Conservation (phyloP, 2,329 filamentous ascomycete genomes). For the Monilinia vaccinii-corymbosi region DNA sequence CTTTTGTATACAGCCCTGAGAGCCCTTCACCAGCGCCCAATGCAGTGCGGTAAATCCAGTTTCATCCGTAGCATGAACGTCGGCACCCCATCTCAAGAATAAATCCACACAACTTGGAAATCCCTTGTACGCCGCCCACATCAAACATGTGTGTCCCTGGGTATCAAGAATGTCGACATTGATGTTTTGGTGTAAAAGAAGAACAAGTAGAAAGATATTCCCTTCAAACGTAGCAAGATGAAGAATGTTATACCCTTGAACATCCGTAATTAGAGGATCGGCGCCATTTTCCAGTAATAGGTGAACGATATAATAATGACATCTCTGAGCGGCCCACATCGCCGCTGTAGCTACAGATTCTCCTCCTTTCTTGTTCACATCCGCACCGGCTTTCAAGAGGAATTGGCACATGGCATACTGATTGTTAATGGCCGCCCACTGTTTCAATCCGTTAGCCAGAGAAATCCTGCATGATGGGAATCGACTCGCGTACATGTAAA, state of each 20-base stretch:
- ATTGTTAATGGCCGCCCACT: conserved; percentile 99
- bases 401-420: conserved; percentile 97
- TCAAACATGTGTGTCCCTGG: conserved; percentile 86
- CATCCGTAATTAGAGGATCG: conserved; percentile 84
- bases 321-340: conserved; percentile 94
- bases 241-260: conserved; percentile 95
- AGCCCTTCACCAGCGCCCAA: conserved; percentile 94
- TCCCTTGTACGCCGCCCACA: conserved; percentile 99
- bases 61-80: conserved; percentile 82
- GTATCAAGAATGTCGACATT: conserved; percentile 84
- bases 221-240: conserved; percentile 97
- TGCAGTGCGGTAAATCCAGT: conserved; percentile 91
- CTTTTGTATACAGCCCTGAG: conserved; percentile 80
- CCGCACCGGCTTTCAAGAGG: conserved; percentile 66
- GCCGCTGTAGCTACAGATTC: conserved; percentile 89
- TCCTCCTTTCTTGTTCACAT: conserved; percentile 91
- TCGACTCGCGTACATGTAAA: conserved; percentile 63
- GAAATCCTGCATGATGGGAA: neutral
- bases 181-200: conserved; percentile 91
- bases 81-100: conserved; percentile 89
- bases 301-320: conserved; percentile 94
- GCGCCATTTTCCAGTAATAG: conserved; percentile 85
- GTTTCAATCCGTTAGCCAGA: conserved; percentile 11
- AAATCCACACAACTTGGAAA: conserved; percentile 87
- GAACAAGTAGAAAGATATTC: conserved; percentile 79